Evolutionary conservation across 1,139 yeast species (phyloP).

Genomic region (Arxiozyma telluris): DNA sequence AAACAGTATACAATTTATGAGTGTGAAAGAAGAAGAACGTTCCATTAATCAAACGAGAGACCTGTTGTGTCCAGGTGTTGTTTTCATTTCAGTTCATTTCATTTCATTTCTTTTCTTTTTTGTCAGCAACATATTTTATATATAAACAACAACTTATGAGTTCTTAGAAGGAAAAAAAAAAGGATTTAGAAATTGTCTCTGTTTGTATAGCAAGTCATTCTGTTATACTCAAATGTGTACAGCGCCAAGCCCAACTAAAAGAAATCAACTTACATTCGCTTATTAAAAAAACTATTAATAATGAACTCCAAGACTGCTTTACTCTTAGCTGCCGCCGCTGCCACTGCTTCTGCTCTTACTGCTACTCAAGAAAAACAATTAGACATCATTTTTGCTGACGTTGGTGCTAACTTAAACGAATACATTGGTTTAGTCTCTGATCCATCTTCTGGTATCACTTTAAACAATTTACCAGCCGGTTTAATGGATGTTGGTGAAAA

Average conservation of each 20-base stretch:
- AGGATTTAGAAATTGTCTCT: no score
- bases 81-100: no score
- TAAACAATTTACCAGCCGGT: slow-evolving; percentile 19
- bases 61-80: neutral
- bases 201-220: neutral
- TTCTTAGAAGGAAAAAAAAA: no score
- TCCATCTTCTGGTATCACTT: slow-evolving; percentile 8
- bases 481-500: slow-evolving; percentile 16
- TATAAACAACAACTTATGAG: neutral
- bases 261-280: slow-evolving; percentile 1
- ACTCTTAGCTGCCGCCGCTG: slow-evolving; percentile 11
- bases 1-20: neutral
- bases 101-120: no score
- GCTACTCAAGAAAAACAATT: slow-evolving; percentile 12
- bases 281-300: neutral
- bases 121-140: neutral
- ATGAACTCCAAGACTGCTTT: slow-evolving; percentile 14
- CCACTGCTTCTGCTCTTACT: slow-evolving; percentile 9
- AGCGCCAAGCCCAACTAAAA: neutral
- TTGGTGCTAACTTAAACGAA: slow-evolving; percentile 10
- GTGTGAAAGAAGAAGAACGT: neutral
- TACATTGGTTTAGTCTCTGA: slow-evolving; percentile 11
- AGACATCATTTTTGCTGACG: slow-evolving; percentile 12
- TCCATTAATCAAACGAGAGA: neutral
- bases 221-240: neutral